Evolutionary conservation across 75 land plant species (phyloP), one percentile per base, ranked within the genome.

Genomic region (Pinus taeda): DNA sequence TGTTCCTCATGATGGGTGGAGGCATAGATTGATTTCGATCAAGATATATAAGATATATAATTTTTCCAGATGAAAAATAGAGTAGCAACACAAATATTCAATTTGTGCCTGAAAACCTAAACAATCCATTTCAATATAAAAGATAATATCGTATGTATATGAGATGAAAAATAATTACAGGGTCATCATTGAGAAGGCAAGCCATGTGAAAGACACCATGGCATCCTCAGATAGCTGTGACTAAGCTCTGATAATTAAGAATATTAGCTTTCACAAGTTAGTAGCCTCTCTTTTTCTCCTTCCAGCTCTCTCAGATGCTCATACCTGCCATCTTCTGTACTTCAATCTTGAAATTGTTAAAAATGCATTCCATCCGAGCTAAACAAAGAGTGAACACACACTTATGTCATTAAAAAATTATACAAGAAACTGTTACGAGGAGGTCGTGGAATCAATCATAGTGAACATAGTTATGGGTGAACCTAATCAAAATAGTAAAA

Each of bases 231-330:
- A 74, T 1, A 65, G 53, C 83, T 63, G 45, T 45, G 45, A 29
- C 17, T 3, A 81, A 24, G 24, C 67, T 81, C 15, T 60, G 59
- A 18, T 82, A 82, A 65, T 78, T 76, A 42, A 82, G 76, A 57
- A 82, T 57, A 53, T 82, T 76, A 53, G 70, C 76, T 37, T 72
- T 73, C 20, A 72, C 57, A 2, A 79, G 71, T n/a, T 21, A 72
- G 55, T 33, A 81, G 58, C 33, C 83, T 79, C 15, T 57, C 53
- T 21, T 63, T 21, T 0, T 49, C 79, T 14, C 79, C 79, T 26
- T 60, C 77, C 62, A 76, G 60, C 65, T 15, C 20, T 45, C 18
- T 29, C 36, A 76, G 77, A 60, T 76, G 77, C 15, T 33, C 77
- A 21, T 22, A 15, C 39, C 61, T 76, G 1, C 49, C 57, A 49